Conservation (phyloP, 805 yeast genomes). For the Metschnikowia bowlesiae region DNA sequence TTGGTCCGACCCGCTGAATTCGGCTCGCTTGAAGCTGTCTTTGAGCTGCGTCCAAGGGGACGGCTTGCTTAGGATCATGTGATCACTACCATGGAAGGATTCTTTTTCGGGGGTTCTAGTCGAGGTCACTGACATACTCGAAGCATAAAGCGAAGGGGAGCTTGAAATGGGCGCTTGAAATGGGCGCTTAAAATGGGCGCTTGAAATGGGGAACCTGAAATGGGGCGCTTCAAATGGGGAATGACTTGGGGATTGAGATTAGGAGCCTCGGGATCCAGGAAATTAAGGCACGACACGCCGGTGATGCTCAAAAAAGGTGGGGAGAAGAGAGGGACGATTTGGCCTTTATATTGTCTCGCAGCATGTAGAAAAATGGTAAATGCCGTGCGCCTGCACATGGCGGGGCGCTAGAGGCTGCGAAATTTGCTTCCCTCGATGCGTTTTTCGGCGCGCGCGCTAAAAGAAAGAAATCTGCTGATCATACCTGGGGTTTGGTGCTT, state of each 20-base stretch:
- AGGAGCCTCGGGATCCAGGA: too few relatives aligned
- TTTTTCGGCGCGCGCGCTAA: neutral
- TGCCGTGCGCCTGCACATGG: conserved; percentile 13
- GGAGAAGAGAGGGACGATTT: neutral
- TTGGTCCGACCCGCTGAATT: neutral
- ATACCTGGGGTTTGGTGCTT: neutral
- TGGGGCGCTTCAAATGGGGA: too few relatives aligned
- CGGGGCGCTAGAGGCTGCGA: conserved; percentile 7
- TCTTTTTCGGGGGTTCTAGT: conserved; percentile 5
- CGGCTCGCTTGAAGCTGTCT: conserved; percentile 16
- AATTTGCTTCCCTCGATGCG: neutral
- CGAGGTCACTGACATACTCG: conserved; percentile 5
- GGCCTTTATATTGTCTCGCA: neutral
- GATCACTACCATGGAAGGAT: neutral
- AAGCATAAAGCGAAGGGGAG: neutral
- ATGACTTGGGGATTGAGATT: neutral
- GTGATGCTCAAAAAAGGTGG: too few relatives aligned
- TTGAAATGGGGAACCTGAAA: too few relatives aligned
- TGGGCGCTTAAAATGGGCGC: too few relatives aligned
- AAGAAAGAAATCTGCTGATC: neutral
- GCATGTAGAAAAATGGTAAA: conserved; percentile 2
- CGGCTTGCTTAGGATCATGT: conserved; percentile 5
- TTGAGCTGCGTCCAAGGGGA: conserved; percentile 9
- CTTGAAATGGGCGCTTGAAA: too few relatives aligned
- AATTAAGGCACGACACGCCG: too few relatives aligned